Conservation (phyloP, 768 basidiomycete genomes). For the Trametes elegans region DNA sequence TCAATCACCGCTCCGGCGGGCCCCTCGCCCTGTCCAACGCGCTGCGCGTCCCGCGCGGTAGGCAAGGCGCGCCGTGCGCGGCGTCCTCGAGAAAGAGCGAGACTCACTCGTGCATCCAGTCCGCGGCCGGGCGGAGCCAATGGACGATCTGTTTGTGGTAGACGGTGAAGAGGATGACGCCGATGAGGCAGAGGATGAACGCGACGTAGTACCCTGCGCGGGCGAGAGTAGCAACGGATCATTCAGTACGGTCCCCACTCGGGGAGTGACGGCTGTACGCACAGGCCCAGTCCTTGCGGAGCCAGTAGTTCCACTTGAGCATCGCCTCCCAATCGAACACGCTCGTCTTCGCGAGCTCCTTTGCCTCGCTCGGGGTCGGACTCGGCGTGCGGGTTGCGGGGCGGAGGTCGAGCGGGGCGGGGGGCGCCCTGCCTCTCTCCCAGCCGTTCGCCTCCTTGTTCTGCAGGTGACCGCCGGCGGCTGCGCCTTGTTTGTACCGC, state of each 20-base stretch:
- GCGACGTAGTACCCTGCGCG: slow-evolving; percentile 35
- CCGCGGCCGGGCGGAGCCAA: slow-evolving; percentile 64
- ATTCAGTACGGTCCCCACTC: background rate
- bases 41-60: too few relatives aligned
- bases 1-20: too few relatives aligned
- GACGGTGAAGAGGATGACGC: slow-evolving; percentile 40
- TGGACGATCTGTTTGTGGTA: slow-evolving; percentile 60
- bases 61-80: too few relatives aligned
- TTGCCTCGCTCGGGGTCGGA: slow-evolving; percentile 35
- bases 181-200: slow-evolving; percentile 29
- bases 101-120: slow-evolving; percentile 61
- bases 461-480: background rate
- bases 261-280: slow-evolving; percentile 11
- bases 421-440: background rate
- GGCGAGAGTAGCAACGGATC: background rate
- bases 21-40: too few relatives aligned
- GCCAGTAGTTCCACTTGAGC: slow-evolving; percentile 30
- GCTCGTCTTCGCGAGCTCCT: slow-evolving; percentile 27
- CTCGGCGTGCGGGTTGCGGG: slow-evolving; percentile 32
- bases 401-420: slow-evolving; percentile 19
- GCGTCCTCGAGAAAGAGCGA: background rate
- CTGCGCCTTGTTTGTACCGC: background rate
- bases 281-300: slow-evolving; percentile 36
- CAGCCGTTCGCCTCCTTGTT: slow-evolving; percentile 3
- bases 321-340: slow-evolving; percentile 34